Evolutionary conservation across 805 yeast genomes (phyloP), one percentile per base, ranked within the genome.

Genomic region (Candida montana): DNA sequence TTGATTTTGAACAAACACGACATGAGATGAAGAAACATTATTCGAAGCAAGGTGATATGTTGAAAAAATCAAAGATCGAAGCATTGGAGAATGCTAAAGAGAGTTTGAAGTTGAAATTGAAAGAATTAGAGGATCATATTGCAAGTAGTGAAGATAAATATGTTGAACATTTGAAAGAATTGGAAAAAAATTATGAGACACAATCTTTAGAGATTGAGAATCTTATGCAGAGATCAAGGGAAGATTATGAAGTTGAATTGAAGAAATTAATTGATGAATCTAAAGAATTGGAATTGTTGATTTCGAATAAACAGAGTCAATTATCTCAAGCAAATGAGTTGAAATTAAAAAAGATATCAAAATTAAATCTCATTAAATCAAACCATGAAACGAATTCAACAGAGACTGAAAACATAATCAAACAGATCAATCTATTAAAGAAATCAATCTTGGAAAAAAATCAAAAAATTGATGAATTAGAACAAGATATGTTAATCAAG

Each of bases 1-100:
- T 59, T 13, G 64, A 64, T 21, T 57, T 65, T 38, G 69, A 69
- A 15, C 64, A 65, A 28, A 63, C 67, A 20, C 50, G 10, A 5
- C 26, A 33, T 11, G 27, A 33, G 5, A 20, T n/a, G 27, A 33
- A 12, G 16, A 33, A 20, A 18, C 6, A n/a, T 15, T 29, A 29
- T 15, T 4, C 10, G 13, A 6, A 6, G 18, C 17, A 29, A 5
- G 5, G 6, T 29, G 18, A 29, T 6, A 29, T n/a, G 31, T 15
- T 29, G 17, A 29, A 15, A 13, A 24, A 34, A 17, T 5, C 21
- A 34, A 67, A 66, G 41, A 52, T 48, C 5, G 38, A 44, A 19
- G 35, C 65, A 28, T 23, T 47, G 31, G 37, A 51, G 26, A 47
- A 68, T 41, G 57, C 68, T 1, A 61, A 59, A 12, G 26, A 24